phyloP scores from a whole-genome alignment of 2,329 filamentous ascomycete genomes.

The Diaporthe amygdali region DNA sequence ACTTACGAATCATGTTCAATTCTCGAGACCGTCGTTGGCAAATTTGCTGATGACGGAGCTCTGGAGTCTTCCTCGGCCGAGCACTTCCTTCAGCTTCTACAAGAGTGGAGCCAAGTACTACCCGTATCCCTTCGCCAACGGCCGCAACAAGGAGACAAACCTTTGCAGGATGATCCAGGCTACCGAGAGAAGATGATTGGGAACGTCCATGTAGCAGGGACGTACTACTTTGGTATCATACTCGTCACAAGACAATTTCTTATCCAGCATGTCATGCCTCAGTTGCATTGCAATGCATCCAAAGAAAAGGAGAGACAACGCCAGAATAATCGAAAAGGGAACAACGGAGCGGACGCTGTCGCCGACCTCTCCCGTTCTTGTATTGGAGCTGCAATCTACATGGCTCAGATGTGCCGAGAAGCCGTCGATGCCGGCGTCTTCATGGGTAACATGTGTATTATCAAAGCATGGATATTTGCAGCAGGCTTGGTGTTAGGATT shows the following conservation, averaged over 20 bases:
- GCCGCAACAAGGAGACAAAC: background rate
- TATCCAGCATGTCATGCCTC: conserved; percentile 25
- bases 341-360: background rate
- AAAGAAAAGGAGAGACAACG: background rate
- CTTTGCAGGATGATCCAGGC: background rate
- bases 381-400: conserved; percentile 26
- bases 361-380: conserved; percentile 27
- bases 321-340: background rate
- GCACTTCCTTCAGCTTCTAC: conserved; percentile 13
- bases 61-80: conserved; percentile 15
- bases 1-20: conserved; percentile 21
- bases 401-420: conserved; percentile 29
- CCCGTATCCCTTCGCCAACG: conserved; percentile 16
- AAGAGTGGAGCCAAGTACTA: conserved; percentile 18
- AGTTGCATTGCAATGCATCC: background rate
- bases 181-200: conserved; percentile 25
- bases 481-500: conserved; percentile 25
- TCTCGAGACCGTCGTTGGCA: conserved; percentile 12
- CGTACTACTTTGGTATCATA: conserved; percentile 31
- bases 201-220: conserved; percentile 27
- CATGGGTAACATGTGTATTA: conserved; percentile 27
- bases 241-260: conserved; percentile 28
- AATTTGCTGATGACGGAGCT: conserved; percentile 13
- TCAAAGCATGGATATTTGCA: conserved; percentile 26
- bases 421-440: conserved; percentile 24